phyloP scores from a whole-genome alignment of 2,329 filamentous ascomycete genomes.

The Trichoderma sp. region DNA sequence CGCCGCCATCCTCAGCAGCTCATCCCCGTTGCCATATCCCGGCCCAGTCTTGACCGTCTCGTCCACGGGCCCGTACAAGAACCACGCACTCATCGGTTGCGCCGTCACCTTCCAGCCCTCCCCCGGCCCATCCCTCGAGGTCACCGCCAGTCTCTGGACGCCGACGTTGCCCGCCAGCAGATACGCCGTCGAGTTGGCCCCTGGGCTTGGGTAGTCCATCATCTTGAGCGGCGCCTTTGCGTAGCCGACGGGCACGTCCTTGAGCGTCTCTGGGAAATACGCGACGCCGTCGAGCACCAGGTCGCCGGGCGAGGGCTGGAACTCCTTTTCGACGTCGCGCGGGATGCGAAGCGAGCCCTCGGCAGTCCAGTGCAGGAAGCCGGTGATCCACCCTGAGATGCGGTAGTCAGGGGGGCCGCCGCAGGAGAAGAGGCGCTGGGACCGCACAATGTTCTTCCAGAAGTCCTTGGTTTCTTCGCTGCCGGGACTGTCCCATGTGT shows the following conservation, averaged over 20 bases:
- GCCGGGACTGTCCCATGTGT: constrained; percentile 47
- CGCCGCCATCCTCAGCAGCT: constrained; percentile 20
- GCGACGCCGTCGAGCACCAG: constrained; percentile 38
- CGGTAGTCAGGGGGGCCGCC: constrained; percentile 42
- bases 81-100: constrained; percentile 47
- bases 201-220: constrained; percentile 35
- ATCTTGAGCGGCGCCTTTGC: constrained; percentile 47
- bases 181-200: constrained; percentile 37
- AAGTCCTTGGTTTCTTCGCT: constrained; percentile 44
- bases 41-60: constrained; percentile 32
- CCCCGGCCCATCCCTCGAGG: constrained; percentile 6
- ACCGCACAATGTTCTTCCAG: constrained; percentile 50
- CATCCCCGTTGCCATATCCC: constrained; percentile 32
- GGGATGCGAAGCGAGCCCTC: constrained; percentile 39
- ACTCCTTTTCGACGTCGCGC: constrained; percentile 27
- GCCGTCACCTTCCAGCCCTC: constrained; percentile 34
- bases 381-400: constrained; percentile 54
- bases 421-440: constrained; percentile 39
- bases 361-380: constrained; percentile 51
- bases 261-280: constrained; percentile 39
- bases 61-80: constrained; percentile 46
- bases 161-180: constrained; percentile 47
- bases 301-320: constrained; percentile 1
- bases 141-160: constrained; percentile 36
- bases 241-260: constrained; percentile 45